Conservation (phyloP, 2,329 filamentous ascomycete genomes). For the Ascochyta koolunga region DNA sequence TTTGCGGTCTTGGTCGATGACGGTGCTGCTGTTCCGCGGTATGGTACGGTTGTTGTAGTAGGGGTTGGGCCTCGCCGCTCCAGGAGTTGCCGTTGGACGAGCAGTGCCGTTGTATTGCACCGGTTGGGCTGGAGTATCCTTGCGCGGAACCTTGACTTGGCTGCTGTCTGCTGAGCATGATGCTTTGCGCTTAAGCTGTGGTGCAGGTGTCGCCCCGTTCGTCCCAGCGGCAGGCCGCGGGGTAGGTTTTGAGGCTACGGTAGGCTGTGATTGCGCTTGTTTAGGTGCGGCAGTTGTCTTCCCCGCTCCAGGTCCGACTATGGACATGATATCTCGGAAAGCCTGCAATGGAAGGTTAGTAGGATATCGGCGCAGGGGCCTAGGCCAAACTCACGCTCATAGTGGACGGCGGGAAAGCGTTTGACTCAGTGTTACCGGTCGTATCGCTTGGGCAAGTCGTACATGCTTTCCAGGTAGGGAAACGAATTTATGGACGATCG, state of each 20-base stretch:
- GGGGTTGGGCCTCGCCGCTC: conserved; percentile 31
- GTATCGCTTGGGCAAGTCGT: conserved; percentile 41
- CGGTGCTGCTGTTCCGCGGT: conserved; percentile 47
- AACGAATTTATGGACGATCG: conserved; percentile 15
- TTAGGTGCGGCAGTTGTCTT: conserved; percentile 32
- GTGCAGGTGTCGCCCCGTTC: conserved; percentile 41
- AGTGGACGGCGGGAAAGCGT: conserved; percentile 34
- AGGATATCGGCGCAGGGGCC: conserved; percentile 19
- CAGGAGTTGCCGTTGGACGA: conserved; percentile 33
- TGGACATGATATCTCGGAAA: conserved; percentile 48
- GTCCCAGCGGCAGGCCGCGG: conserved; percentile 32
- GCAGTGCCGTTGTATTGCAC: conserved; percentile 33
- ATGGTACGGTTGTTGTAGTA: conserved; percentile 37
- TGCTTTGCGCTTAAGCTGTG: conserved; percentile 51
- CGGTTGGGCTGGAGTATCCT: conserved; percentile 33
- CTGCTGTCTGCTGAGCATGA: conserved; percentile 40
- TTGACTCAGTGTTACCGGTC: conserved; percentile 49
- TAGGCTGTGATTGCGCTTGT: conserved; percentile 28
- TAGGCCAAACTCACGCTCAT: conserved; percentile 46
- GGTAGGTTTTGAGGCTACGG: conserved; percentile 41
- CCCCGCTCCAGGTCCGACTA: conserved; percentile 42
- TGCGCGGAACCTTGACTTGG: conserved; percentile 43
- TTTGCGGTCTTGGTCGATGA: conserved; percentile 32
- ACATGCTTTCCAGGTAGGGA: conserved; percentile 40
- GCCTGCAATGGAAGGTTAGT: conserved; percentile 26